Evolutionary conservation across 805 yeast genomes (phyloP), one percentile per base, ranked within the genome.

Genomic region (Saccharomyces cerevisiae): DNA sequence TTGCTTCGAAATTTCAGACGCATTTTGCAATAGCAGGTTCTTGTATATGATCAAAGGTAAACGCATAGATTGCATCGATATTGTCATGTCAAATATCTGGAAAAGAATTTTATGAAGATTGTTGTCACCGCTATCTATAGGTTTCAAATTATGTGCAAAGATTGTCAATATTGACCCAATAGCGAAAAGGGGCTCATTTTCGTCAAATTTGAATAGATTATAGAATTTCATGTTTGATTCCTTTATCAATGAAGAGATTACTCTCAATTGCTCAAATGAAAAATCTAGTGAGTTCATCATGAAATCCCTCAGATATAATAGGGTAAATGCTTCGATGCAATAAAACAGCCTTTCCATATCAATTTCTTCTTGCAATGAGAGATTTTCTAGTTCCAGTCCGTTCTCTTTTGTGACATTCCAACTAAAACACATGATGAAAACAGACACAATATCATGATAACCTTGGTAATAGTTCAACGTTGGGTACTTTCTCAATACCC

Each of bases 381-480:
- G 21, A 9, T 10, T 57, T 57, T 17, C 24, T 21, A 11, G 10
- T 17, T 9, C 43, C 24, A 36, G 4, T 9, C 13, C 43, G 4
- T 36, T 36, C 11, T 36, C 43, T 36, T 36, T 24, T 2, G 9
- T 4, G 3, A 36, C 24, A 2, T 36, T 4, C 46, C 55, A 57
- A 9, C 54, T 67, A 54, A 82, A 80, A 1, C 85, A 79, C 17
- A 85, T 65, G 4, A 87, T 70, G 6, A 87, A 73, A 4, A 87
- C 77, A 41, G 87, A 77, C 1, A 89, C 90, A 22, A 94, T 74
- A 62, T 94, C 98, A 69, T 92, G 98, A 68, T 79, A 89, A 0
- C 99, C 99, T 70, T 92, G 99, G 68, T 90, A 92, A 69, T 92
- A 92, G 55, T 81, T 75, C 46, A 91, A 72, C 3, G 69, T 62